phyloP scores from a whole-genome alignment of 768 basidiomycete species.

The Rhodocollybia butyracea region DNA sequence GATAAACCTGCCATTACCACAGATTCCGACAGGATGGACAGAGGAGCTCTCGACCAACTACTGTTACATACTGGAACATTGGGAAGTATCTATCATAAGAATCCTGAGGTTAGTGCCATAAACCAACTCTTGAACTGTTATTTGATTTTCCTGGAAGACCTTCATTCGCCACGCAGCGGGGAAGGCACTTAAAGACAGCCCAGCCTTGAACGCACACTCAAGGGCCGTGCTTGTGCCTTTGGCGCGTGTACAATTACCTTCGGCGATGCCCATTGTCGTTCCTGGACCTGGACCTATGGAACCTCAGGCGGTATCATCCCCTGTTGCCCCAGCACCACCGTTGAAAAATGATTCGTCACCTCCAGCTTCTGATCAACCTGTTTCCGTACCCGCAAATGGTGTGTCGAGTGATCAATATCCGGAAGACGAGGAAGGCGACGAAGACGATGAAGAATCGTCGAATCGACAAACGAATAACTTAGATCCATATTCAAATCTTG shows the following conservation, averaged over 20 bases:
- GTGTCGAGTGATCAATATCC: conserved; percentile 21
- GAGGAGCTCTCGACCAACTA: conserved; percentile 92
- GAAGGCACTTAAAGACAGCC: conserved; percentile 80
- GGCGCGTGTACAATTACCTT: conserved; percentile 47
- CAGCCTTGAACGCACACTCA: conserved; percentile 83
- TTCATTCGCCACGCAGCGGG: conserved; percentile 91
- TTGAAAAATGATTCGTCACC: conserved; percentile 30
- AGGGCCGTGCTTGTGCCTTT: conserved; percentile 67
- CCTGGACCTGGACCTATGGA: conserved; percentile 64
- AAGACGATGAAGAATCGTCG: conserved; percentile 40
- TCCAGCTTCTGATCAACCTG: conserved; percentile 11
- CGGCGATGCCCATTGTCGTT: conserved; percentile 41
- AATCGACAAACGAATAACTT: conserved; percentile 18
- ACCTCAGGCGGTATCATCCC: conserved; percentile 26
- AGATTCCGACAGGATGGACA: conserved; percentile 96
- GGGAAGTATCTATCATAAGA: conserved; percentile 97
- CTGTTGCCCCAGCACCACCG: conserved; percentile 20
- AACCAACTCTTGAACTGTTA: neutral
- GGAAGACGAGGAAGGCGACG: conserved; percentile 35
- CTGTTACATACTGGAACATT: conserved; percentile 91
- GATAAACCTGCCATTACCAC: conserved; percentile 98
- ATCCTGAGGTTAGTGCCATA: conserved; percentile 68
- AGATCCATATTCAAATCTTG: conserved; percentile 86
- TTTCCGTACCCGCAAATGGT: neutral
- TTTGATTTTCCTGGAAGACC: conserved; percentile 45